Evolutionary conservation across 2,329 filamentous ascomycete species (phyloP).

Genomic region (Cytospora paraplurivora): DNA sequence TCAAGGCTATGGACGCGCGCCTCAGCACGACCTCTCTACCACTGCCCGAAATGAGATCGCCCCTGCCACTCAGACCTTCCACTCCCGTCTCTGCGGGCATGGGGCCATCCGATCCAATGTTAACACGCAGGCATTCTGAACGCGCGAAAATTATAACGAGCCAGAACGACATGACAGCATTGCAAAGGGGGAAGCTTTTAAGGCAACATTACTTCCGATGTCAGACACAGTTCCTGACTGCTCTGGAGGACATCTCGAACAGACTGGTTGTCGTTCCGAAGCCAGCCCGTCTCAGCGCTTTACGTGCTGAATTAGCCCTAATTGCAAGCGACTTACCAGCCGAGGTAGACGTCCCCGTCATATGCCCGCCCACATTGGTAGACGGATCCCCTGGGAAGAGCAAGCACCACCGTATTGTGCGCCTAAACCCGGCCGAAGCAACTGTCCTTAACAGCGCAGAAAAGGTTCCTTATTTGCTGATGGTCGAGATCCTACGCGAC

Average conservation of each 20-base stretch:
- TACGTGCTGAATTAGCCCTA: constrained; percentile 77
- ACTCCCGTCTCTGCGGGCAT: constrained; percentile 61
- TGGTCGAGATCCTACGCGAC: constrained; percentile 80
- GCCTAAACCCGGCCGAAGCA: constrained; percentile 80
- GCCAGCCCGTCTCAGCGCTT: constrained; percentile 75
- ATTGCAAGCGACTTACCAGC: constrained; percentile 80
- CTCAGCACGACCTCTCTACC: constrained; percentile 70
- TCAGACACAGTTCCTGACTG: constrained; percentile 78
- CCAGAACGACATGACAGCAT: constrained; percentile 62
- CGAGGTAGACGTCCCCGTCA: constrained; percentile 80
- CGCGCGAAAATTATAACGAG: constrained; percentile 58
- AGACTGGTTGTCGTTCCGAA: constrained; percentile 82
- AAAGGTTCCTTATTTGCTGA: constrained; percentile 80
- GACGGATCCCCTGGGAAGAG: constrained; percentile 75
- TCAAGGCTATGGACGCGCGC: constrained; percentile 59
- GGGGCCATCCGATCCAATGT: constrained; percentile 46
- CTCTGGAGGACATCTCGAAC: constrained; percentile 82
- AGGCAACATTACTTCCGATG: constrained; percentile 82
- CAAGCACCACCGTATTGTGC: constrained; percentile 79
- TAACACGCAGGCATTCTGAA: constrained; percentile 63
- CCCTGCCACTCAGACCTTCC: constrained; percentile 54
- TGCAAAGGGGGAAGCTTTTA: constrained; percentile 71
- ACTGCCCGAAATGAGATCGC: constrained; percentile 61
- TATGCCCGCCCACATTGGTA: constrained; percentile 74
- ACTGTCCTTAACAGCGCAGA: constrained; percentile 86